Percentiles rank a stretch among this genome's conserved stretches.
These are phyloP conservation scores for Uromyces viciae-fabae DNA, from an alignment of 1,284 basidiomycete species.

Conservation along the genomic window DNA sequence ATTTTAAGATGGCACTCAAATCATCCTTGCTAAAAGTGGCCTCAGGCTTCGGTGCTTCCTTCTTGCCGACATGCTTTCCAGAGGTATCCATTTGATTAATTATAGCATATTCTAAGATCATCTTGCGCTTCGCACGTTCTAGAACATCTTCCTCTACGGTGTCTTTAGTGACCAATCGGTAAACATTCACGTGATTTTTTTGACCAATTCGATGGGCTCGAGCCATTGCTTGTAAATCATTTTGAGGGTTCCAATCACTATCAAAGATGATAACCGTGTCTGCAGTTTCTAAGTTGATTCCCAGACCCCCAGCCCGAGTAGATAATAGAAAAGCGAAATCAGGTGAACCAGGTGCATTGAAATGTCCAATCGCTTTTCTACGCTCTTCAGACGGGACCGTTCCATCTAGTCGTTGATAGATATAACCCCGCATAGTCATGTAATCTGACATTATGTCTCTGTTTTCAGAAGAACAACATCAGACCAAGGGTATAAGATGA, in stretches of 20 bases:
- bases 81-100: conserved; percentile 99
- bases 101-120: conserved; percentile 99
- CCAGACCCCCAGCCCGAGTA: conserved; percentile 54
- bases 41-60: conserved; percentile 73
- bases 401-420: conserved; percentile 73
- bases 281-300: conserved; percentile 67
- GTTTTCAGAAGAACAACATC: neutral
- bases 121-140: conserved; percentile 97
- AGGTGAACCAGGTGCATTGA: conserved; percentile 69
- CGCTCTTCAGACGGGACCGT: conserved; percentile 72
- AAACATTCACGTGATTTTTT: conserved; percentile 96
- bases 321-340: conserved; percentile 59
- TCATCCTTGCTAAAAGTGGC: conserved; percentile 90
- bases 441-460: conserved; percentile 94
- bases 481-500: neutral
- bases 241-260: conserved; percentile 76
- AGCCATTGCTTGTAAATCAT: conserved; percentile 98
- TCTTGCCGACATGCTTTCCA: conserved; percentile 81
- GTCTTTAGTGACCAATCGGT: conserved; percentile 94
- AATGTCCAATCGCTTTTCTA: conserved; percentile 77
- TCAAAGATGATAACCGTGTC: conserved; percentile 99
- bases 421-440: conserved; percentile 81
- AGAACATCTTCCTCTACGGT: conserved; percentile 99
- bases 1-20: conserved; percentile 96
- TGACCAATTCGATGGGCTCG: conserved; percentile 94